These are phyloP conservation scores for Dioscorea zingiberensis DNA, from an alignment of 106 monocot genomes.

Conservation along the genomic window DNA sequence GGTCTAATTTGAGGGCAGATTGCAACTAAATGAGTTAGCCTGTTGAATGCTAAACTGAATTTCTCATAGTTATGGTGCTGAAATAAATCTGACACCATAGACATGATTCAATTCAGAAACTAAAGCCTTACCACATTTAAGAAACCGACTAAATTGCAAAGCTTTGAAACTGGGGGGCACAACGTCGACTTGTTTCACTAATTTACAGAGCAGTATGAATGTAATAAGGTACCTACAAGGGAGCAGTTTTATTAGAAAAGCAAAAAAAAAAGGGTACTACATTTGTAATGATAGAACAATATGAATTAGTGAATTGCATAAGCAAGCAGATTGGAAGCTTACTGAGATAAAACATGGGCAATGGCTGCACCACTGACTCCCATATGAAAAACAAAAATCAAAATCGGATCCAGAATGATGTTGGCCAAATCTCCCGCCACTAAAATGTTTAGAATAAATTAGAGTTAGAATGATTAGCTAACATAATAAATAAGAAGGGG, in stretches of 20 bases:
- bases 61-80: no score
- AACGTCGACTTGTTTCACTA: slow-evolving; percentile 49
- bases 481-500: background rate
- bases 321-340: slow-evolving; percentile 10
- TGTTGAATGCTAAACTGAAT: no score
- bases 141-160: slow-evolving; percentile 58
- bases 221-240: slow-evolving; percentile 70
- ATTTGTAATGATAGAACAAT: no score
- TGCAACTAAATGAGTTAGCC: no score
- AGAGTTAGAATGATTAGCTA: background rate
- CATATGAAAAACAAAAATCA: slow-evolving; percentile 67
- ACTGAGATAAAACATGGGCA: slow-evolving; percentile 96
- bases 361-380: slow-evolving; percentile 85
- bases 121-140: slow-evolving; percentile 31
- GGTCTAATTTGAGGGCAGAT: no score
- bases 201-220: slow-evolving; percentile 51
- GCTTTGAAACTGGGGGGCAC: slow-evolving; percentile 62
- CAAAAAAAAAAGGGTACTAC: no score
- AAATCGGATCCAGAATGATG: slow-evolving; percentile 81
- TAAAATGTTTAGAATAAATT: slow-evolving; percentile 9
- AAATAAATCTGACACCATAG: no score
- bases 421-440: slow-evolving; percentile 79
- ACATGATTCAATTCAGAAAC: background rate
- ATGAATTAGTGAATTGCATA: background rate
- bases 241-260: slow-evolving; percentile 5